Evolutionary conservation across 768 basidiomycete species (phyloP).

Genomic region (Lactarius vividus): DNA sequence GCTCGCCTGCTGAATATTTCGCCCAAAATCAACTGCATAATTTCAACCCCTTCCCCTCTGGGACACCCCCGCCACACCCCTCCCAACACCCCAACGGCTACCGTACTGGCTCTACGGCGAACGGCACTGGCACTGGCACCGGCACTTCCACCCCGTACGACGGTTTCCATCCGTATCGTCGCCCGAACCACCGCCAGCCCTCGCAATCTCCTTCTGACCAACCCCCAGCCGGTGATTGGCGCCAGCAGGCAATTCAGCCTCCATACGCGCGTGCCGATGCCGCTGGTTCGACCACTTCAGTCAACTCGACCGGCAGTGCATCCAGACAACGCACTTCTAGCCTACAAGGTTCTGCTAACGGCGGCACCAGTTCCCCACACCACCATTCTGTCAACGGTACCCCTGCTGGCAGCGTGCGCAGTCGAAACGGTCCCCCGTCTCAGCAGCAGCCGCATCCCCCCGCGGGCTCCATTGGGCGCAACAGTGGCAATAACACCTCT

Average conservation of each 20-base stretch:
- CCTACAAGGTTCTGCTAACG: conserved; percentile 56
- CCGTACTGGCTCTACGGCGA: conserved; percentile 34
- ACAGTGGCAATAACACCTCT: conserved; percentile 8
- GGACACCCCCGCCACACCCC: conserved; percentile 64
- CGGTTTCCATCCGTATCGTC: conserved; percentile 82
- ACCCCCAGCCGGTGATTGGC: conserved; percentile 45
- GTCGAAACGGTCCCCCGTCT: conserved; percentile 27
- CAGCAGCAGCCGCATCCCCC: conserved; percentile 24
- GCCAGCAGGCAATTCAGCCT: conserved; percentile 54
- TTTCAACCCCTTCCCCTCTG: conserved; percentile 67
- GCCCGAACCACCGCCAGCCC: conserved; percentile 46
- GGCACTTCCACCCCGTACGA: conserved; percentile 42
- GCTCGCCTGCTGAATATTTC: conserved; percentile 52
- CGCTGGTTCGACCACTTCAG: conserved; percentile 72
- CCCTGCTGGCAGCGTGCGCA: conserved; percentile 27
- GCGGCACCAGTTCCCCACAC: conserved; percentile 32
- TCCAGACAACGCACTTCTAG: conserved; percentile 69
- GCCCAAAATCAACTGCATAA: conserved; percentile 48
- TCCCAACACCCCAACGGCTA: conserved; percentile 45
- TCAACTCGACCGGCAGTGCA: conserved; percentile 58
- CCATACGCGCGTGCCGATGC: conserved; percentile 81
- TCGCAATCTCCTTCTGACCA: conserved; percentile 33
- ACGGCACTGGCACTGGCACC: conserved; percentile 35
- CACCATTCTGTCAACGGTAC: conserved; percentile 30
- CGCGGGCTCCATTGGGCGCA: conserved; percentile 12